Evolutionary conservation across 2,329 filamentous ascomycete genomes (phyloP).

Genomic region (Cladosporium sphaerospermum): DNA sequence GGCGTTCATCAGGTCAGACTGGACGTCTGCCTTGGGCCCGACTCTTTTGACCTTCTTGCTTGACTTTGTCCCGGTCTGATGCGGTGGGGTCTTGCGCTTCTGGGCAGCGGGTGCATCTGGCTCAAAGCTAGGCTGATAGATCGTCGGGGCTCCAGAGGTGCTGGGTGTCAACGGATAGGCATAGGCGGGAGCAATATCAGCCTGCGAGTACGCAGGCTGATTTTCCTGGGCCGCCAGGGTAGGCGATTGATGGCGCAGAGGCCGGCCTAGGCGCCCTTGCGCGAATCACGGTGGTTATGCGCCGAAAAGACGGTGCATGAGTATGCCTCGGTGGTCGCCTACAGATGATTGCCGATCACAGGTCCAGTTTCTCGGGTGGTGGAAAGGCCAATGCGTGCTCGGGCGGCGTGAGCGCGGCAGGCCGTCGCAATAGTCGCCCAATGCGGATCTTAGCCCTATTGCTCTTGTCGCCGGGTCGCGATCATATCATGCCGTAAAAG

Average conservation of each 20-base stretch:
- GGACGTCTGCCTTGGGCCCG: slow-evolving; percentile 22
- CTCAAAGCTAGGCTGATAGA: slow-evolving; percentile 11
- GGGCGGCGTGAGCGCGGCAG: not conserved
- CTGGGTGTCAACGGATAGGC: slow-evolving; percentile 17
- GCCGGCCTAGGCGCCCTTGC: slow-evolving; percentile 6
- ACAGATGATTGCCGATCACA: slow-evolving; percentile 1
- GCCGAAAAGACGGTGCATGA: not conserved
- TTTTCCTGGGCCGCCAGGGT: slow-evolving; percentile 30
- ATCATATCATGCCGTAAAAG: not conserved
- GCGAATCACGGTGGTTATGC: slow-evolving; percentile 5
- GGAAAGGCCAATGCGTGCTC: not conserved
- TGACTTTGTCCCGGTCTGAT: slow-evolving; percentile 20
- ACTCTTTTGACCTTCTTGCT: slow-evolving; percentile 29
- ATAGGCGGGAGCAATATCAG: slow-evolving; percentile 67
- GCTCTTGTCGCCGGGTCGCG: not conserved
- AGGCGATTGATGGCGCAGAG: slow-evolving; percentile 9
- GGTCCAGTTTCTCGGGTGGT: slow-evolving; percentile 1
- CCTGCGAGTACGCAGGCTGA: slow-evolving; percentile 74
- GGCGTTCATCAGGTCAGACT: slow-evolving; percentile 20
- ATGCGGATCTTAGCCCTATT: slow-evolving; percentile 5
- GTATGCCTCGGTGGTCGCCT: not conserved
- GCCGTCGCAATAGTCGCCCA: slow-evolving; percentile 1
- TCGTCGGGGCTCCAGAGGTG: slow-evolving; percentile 13
- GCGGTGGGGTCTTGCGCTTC: slow-evolving; percentile 25
- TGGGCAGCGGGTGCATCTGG: slow-evolving; percentile 10